These are phyloP conservation scores for Moniliella sp. DNA, from an alignment of 1,284 basidiomycete genomes.

Conservation along the genomic window DNA sequence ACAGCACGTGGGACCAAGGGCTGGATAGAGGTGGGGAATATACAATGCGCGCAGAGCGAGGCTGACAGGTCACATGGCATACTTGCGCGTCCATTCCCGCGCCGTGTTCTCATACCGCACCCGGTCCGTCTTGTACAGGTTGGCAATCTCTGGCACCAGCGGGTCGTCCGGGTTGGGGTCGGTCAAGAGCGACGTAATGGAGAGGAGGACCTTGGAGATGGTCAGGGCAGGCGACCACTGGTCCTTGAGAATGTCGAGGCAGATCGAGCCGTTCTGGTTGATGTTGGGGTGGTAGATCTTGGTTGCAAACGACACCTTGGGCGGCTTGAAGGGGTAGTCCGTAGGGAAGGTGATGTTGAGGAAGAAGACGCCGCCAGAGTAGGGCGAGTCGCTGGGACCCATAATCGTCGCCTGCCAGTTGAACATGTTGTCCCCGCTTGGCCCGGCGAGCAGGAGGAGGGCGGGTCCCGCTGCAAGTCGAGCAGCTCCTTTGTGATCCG, in stretches of 20 bases:
- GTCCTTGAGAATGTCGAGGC: slow-evolving; percentile 85
- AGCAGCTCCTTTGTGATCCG: slow-evolving; percentile 33
- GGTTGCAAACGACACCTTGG: slow-evolving; percentile 95
- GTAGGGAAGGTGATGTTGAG: slow-evolving; percentile 55
- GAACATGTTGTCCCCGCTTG: slow-evolving; percentile 34
- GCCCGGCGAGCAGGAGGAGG: slow-evolving; percentile 31
- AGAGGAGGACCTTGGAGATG: slow-evolving; percentile 54
- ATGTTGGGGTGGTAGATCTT: slow-evolving; percentile 83
- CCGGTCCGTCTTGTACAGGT: slow-evolving; percentile 32
- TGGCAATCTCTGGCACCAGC: slow-evolving; percentile 31
- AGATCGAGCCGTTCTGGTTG: slow-evolving; percentile 94
- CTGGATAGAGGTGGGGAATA: too few species aligned
- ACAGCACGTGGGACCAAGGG: too few species aligned
- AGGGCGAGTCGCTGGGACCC: slow-evolving; percentile 62
- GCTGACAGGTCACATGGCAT: slow-evolving; percentile 4
- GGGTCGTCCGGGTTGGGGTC: slow-evolving; percentile 34
- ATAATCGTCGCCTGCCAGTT: slow-evolving; percentile 34
- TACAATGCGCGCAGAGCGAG: neutral
- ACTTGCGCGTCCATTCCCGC: slow-evolving; percentile 33
- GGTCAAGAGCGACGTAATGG: slow-evolving; percentile 32
- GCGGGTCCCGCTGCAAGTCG: slow-evolving; percentile 32
- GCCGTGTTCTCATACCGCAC: slow-evolving; percentile 32
- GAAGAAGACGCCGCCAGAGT: slow-evolving; percentile 89
- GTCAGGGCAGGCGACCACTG: slow-evolving; percentile 64
- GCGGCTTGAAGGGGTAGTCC: slow-evolving; percentile 44